Percentiles rank a stretch among this genome's conserved stretches.
Evolutionary conservation across 2,329 filamentous ascomycete genomes (phyloP).

Genomic region (Malbranchea cinnamomea): DNA sequence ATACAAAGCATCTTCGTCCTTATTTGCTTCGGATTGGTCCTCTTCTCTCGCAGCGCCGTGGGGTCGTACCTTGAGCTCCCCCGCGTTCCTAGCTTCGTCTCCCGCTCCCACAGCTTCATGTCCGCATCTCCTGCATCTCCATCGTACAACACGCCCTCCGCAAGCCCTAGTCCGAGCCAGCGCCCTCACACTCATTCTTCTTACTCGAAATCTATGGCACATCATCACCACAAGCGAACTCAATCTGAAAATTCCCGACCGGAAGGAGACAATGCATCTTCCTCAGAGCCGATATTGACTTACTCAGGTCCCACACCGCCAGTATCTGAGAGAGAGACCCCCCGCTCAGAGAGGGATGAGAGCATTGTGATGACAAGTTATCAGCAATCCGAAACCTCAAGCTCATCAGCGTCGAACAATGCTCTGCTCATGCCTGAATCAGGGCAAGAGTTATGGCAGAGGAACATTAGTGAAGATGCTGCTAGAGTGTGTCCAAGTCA

Average conservation of each 20-base stretch:
- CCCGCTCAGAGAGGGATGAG: too few species aligned
- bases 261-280: too few species aligned
- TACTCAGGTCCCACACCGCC: too few species aligned
- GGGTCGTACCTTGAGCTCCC: slow-evolving; percentile 31
- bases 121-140: slow-evolving; percentile 21
- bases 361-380: too few species aligned
- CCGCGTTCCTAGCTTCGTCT: slow-evolving; percentile 32
- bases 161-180: slow-evolving; percentile 26
- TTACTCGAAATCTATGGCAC: slow-evolving; percentile 12
- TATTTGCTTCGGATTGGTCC: slow-evolving; percentile 71
- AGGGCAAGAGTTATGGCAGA: too few species aligned
- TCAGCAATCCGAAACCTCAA: too few species aligned
- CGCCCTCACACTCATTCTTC: slow-evolving; percentile 20
- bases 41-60: slow-evolving; percentile 46
- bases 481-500: too few species aligned
- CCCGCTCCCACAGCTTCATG: slow-evolving; percentile 29
- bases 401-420: too few species aligned
- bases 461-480: too few species aligned
- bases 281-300: too few species aligned
- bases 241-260: slow-evolving; percentile 25
- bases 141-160: slow-evolving; percentile 18
- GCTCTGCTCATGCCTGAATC: too few species aligned
- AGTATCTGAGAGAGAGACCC: too few species aligned
- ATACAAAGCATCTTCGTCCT: slow-evolving; percentile 78
- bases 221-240: slow-evolving; percentile 16